These are phyloP conservation scores for Tolypocladium guangdongense DNA, from an alignment of 2,329 filamentous ascomycete genomes.

Conservation along the genomic window DNA sequence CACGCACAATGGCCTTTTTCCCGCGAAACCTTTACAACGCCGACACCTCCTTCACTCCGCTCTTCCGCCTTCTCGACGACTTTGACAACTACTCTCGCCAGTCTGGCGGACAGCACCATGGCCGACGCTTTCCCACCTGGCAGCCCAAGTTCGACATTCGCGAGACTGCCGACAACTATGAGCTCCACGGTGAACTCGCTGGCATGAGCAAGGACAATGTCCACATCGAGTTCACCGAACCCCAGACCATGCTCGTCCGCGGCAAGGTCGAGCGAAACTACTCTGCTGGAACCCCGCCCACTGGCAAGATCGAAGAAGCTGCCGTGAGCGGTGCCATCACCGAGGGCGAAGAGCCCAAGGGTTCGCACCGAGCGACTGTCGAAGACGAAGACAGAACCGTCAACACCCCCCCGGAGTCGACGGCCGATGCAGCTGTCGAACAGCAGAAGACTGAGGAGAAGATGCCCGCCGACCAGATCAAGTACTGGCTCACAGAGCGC, in stretches of 20 bases:
- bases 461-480: conserved; percentile 31
- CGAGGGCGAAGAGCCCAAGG: conserved; percentile 27
- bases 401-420: conserved; percentile 13
- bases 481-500: conserved; percentile 64
- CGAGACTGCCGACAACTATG: conserved; percentile 57
- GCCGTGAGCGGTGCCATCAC: conserved; percentile 26
- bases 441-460: conserved; percentile 13
- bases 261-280: conserved; percentile 57
- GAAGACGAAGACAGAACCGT: conserved; percentile 44
- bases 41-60: conserved; percentile 43
- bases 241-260: conserved; percentile 59
- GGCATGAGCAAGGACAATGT: conserved; percentile 66
- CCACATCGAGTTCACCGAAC: conserved; percentile 68
- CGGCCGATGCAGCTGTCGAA: conserved; percentile 9
- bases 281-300: conserved; percentile 39
- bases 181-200: conserved; percentile 71
- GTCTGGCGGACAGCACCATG: conserved; percentile 12
- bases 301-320: conserved; percentile 35
- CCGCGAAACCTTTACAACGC: conserved; percentile 38
- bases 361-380: conserved; percentile 49
- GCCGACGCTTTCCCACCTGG: conserved; percentile 40
- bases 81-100: conserved; percentile 46
- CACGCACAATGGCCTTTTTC: conserved; percentile 49
- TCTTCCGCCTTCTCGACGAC: conserved; percentile 55
- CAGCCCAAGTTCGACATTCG: conserved; percentile 69